Base-by-base conservation (phyloP, 805 yeast genomes). In the Cyberlindnera lachancei region DNA sequence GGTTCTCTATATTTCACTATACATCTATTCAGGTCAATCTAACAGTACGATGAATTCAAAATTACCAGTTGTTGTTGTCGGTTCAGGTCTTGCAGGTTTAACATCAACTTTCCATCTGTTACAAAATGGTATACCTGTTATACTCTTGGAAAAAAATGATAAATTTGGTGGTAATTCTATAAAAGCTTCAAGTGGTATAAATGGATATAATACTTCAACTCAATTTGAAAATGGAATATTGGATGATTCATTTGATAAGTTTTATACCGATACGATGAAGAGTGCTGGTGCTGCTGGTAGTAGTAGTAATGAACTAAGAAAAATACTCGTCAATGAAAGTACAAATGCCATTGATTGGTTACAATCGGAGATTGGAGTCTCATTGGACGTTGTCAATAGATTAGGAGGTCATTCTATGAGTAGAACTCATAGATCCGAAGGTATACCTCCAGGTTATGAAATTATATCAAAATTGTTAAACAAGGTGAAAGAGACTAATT, bases 371-470 rank as follows among this genome's bases (percentile, higher is more conserved):
- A 74, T 82, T 44, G 68, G 64, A 6, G 58, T 82, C 30, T 83
- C 78, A 45, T 59, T 84, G 35, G 68, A 81, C 7, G 63, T 77
- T 12, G 80, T 84, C 10, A 70, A 84, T n/a, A 71, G 83, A 45
- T 56, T 84, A 26, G 94, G 94, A 18, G 95, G 95, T 3, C 94
- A 84, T 50, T 76, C 87, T 1, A 73, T 67, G 30, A 76, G 85
- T 15, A 66, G 95, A 53, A 84, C 95, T 2, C 94, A 84, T 53
- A 68, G 94, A 45, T 88, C 94, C 1, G 68, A 72, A 7, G 63
- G 61, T 10, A 48, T 70, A 13, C 78, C 79, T 11, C 81, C 81
- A 4, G 81, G 81, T 0, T 70, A 64, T 52, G 78, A 73, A 27
- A 71, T 75, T 13, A 60, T 75, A 1, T 64, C 70, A 6, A 59